These are phyloP conservation scores for Diaporthe sp. DNA, from an alignment of 2,329 filamentous ascomycete genomes.

Conservation along the genomic window DNA sequence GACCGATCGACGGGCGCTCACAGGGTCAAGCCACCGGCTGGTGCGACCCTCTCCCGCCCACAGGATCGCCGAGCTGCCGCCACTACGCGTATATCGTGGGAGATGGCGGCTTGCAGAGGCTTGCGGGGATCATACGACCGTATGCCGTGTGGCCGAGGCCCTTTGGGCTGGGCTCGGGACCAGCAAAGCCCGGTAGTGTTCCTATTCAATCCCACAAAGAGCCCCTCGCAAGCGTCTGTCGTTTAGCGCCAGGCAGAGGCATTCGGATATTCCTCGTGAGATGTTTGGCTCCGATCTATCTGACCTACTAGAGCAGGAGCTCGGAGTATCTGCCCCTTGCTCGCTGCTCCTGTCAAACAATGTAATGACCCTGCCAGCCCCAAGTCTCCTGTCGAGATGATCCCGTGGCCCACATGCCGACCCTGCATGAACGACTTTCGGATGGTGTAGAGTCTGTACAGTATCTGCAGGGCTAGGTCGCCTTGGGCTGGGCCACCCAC, in stretches of 20 bases:
- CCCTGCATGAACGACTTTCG: constrained; percentile 17
- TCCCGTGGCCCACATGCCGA: constrained; percentile 7
- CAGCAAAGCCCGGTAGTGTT: background rate
- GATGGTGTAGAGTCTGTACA: background rate
- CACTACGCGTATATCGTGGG: background rate
- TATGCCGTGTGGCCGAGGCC: constrained; percentile 3
- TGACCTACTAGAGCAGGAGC: background rate
- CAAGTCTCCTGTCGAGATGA: background rate
- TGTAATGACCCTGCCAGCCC: background rate
- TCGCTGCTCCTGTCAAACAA: constrained; percentile 4
- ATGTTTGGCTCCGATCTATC: background rate
- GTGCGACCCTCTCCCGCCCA: constrained; percentile 3
- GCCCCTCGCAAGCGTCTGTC: background rate
- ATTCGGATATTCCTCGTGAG: background rate
- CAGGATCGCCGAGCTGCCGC: constrained; percentile 19
- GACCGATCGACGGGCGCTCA: constrained; percentile 24
- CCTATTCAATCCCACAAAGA: background rate
- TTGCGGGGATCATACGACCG: constrained; percentile 23
- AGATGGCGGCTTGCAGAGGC: background rate
- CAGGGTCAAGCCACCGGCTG: constrained; percentile 22
- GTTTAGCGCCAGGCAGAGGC: background rate
- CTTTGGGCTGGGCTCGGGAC: background rate
- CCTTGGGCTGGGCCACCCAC: background rate
- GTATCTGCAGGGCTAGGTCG: constrained; percentile 15
- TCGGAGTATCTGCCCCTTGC: constrained; percentile 13